A percentile compares a stretch with the other conserved stretches of the same genome.
Evolutionary conservation across 129 eudicot species (phyloP).

Genomic region (Centella asiatica): DNA sequence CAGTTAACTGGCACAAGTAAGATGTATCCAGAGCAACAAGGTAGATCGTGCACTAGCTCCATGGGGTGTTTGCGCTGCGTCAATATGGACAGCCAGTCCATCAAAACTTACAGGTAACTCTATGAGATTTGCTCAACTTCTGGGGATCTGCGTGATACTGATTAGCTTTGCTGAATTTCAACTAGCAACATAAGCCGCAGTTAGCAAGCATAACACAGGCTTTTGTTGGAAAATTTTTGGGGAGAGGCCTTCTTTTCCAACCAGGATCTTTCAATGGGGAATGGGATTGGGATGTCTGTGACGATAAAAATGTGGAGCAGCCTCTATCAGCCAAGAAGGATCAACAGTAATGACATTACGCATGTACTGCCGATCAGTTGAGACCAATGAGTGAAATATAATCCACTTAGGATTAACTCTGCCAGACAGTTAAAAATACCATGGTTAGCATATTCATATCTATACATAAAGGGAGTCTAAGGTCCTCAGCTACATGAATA

Average conservation of each 20-base stretch:
- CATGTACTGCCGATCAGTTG: conserved; percentile 94
- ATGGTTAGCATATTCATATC: not conserved
- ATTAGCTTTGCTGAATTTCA: not conserved
- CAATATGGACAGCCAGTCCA: not conserved
- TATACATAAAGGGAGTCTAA: not conserved
- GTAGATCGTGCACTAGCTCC: not conserved
- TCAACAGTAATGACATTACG: conserved; percentile 84
- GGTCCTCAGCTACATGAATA: too few species aligned
- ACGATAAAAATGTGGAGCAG: conserved; percentile 85
- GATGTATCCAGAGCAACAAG: not conserved
- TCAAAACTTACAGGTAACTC: not conserved
- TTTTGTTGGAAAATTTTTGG: not conserved
- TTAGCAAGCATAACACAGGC: not conserved
- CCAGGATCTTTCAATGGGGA: conserved; percentile 8
- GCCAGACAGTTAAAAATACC: conserved; percentile 16
- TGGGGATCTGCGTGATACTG: not conserved
- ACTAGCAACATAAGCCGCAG: not conserved
- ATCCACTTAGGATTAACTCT: conserved; percentile 99
- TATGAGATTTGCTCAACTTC: not conserved
- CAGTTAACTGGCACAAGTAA: not conserved
- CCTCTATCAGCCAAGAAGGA: conserved; percentile 86
- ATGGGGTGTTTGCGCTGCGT: not conserved
- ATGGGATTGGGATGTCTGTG: conserved; percentile 34
- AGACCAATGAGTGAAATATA: conserved; percentile 71
- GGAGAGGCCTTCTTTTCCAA: not conserved